Evolutionary conservation across 2,329 filamentous ascomycete genomes (phyloP).

Genomic region (Bipolaris oryzae): DNA sequence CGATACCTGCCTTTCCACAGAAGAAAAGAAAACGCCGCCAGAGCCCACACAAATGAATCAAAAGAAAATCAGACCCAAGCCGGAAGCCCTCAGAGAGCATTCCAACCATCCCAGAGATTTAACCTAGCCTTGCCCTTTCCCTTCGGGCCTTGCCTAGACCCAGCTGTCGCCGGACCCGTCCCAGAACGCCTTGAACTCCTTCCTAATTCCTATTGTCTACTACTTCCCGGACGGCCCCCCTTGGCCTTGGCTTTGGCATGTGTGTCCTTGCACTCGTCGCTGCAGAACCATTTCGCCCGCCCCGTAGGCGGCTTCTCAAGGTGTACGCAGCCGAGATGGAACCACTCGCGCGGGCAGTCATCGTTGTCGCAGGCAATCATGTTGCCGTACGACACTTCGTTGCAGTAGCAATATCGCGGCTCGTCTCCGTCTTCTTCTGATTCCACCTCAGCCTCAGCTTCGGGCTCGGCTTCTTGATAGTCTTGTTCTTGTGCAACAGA

Average conservation of each 20-base stretch:
- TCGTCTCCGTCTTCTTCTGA: conserved; percentile 54
- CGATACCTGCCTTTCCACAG: not conserved
- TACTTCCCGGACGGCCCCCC: conserved; percentile 46
- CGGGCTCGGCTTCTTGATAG: conserved; percentile 36
- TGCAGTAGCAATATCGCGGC: conserved; percentile 69
- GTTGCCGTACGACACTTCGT: conserved; percentile 68
- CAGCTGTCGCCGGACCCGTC: conserved; percentile 35
- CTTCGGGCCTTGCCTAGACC: conserved; percentile 40
- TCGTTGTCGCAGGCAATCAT: conserved; percentile 74
- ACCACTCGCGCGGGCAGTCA: conserved; percentile 69
- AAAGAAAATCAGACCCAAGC: conserved; percentile 30
- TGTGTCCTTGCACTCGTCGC: conserved; percentile 47
- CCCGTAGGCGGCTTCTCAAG: conserved; percentile 63
- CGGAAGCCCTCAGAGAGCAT: conserved; percentile 42
- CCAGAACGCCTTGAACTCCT: conserved; percentile 48
- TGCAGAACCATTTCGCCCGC: conserved; percentile 50
- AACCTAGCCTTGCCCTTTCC: conserved; percentile 43
- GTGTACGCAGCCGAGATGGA: conserved; percentile 69
- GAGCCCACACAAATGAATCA: conserved; percentile 15
- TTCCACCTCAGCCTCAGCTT: conserved; percentile 41
- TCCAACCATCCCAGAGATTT: conserved; percentile 46
- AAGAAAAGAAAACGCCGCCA: conserved; percentile 4
- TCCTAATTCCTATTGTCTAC: conserved; percentile 50
- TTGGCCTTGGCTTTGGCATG: conserved; percentile 40
- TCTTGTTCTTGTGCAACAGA: conserved; percentile 43